Base-by-base conservation (phyloP, 306 rosid species). In the Hippophae gyantsensis region DNA sequence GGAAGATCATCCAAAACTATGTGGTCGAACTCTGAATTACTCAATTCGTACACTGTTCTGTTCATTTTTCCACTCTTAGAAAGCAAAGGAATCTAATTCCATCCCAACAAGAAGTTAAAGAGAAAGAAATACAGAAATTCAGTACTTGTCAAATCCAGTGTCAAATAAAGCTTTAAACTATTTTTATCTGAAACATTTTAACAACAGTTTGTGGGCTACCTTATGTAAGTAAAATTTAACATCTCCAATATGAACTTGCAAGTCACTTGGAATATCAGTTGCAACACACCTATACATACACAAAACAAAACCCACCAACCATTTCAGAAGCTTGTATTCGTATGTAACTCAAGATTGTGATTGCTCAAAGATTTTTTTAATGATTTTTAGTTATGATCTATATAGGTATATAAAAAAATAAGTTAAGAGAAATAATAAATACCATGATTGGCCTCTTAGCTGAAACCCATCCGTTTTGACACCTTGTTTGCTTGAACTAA, bases 41-140 rank as follows among this genome's bases (percentile, higher is more conserved):
- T 81, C 1, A 87, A 77, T 72, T 88, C 99, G 13, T 80, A 86
- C 60, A 93, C 60, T 57, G 79, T 52, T 69, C 97, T 82, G 72
- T 80, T 88, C 83, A 93, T 72, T 87, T 82, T 88, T 73, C 97
- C 99, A 72, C 95, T 88, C 72, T 95, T 56, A 54, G 99, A 86
- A 60, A 93, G 84, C 80, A 93, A 69, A 41, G 97, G 94, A 71
- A 18, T 18, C 23, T 86, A 93, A 95, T 93, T 73, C 54, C 60
- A 58, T 63, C 64, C 38, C 64, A 71, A 52, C 73, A 42, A 63
- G 43, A 77, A 56, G 12, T 27, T 45, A 25, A 42, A 23, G 52
- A 52, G 52, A 47, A 5, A 18, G 32, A 13, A 23, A 18, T 64
- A 13, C 52, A 18, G 18, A 18, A 18, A 50, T 18, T 23, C 27